Evolutionary conservation across 192 early-diverging fungal genomes (phyloP).

Genomic region (Funneliformis geosporum): DNA sequence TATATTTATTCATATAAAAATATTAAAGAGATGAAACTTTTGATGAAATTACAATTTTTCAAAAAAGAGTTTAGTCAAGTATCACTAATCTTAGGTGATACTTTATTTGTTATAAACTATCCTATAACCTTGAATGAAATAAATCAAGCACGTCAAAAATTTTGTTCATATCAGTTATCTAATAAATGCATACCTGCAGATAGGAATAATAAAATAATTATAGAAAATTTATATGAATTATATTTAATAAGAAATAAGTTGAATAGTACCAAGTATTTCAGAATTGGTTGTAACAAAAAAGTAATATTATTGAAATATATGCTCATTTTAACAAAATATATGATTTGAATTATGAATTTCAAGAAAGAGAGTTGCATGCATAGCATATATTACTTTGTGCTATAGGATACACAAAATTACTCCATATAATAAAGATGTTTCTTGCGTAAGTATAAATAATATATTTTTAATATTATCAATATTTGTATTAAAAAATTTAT

Average conservation of each 20-base stretch:
- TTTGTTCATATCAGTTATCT: not conserved
- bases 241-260: not conserved
- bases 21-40: no score
- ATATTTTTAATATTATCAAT: no score
- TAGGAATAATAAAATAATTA: not conserved
- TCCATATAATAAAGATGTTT: no score
- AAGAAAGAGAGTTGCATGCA: not conserved
- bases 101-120: not conserved
- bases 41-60: no score
- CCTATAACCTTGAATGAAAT: not conserved
- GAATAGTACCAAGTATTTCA: not conserved
- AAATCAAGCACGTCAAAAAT: not conserved
- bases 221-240: not conserved
- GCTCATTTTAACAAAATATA: not conserved
- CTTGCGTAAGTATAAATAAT: no score
- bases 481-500: no score
- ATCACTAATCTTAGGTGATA: not conserved
- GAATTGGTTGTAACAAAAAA: not conserved
- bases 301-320: not conserved
- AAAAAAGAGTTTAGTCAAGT: no score
- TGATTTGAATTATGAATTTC: not conserved
- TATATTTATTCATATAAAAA: no score
- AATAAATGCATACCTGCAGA: not conserved
- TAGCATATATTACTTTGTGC: not conserved
- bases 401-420: not conserved